Evolutionary conservation across 2,329 filamentous ascomycete species (phyloP).

Genomic region (Ceratocystis ficicola): DNA sequence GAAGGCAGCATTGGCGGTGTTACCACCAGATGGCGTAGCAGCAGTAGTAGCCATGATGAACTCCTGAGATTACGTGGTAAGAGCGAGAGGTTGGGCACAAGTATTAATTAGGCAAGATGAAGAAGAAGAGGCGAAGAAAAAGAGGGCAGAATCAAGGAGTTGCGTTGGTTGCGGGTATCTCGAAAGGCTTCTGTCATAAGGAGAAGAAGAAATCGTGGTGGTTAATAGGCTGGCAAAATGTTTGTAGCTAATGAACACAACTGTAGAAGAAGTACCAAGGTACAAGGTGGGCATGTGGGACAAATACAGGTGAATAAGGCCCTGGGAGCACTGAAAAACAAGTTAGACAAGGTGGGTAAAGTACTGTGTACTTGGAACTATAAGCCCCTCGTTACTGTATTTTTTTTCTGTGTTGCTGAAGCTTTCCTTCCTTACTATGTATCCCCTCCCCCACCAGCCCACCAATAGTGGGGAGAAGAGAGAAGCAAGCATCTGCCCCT

Average conservation of each 20-base stretch:
- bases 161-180: slow-evolving; percentile 24
- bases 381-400: neutral
- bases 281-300: neutral
- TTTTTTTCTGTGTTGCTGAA: neutral
- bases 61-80: neutral
- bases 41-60: slow-evolving; percentile 21
- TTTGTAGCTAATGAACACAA: slow-evolving; percentile 2
- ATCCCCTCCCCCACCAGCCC: neutral
- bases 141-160: neutral
- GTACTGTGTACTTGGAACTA: neutral
- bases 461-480: neutral
- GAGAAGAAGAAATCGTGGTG: slow-evolving; percentile 19
- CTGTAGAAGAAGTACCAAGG: neutral
- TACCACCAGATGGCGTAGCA: slow-evolving; percentile 27
- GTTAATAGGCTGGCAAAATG: neutral
- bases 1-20: slow-evolving; percentile 43
- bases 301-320: no score
- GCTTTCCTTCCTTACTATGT: neutral
- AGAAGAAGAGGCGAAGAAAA: slow-evolving; percentile 10
- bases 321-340: no score
- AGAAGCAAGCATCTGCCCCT: neutral
- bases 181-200: slow-evolving; percentile 25
- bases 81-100: neutral
- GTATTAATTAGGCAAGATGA: neutral
- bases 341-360: no score